Base-by-base conservation (phyloP, 176 grass and related monocot genomes). In the Oryza punctata region DNA sequence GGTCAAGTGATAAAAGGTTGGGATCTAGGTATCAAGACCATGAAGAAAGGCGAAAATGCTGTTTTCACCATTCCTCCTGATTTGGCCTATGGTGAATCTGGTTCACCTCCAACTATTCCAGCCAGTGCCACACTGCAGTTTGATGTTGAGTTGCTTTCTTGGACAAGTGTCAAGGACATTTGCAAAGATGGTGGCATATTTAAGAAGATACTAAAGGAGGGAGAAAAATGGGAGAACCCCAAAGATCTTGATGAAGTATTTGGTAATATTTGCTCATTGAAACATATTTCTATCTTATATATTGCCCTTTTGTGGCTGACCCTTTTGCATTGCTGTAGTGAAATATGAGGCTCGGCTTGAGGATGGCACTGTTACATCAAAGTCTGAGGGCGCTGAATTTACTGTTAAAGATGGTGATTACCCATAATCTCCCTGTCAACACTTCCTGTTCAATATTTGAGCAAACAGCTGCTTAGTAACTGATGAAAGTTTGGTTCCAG, bases 11-110 rank as follows among this genome's bases (percentile, higher is more conserved):
- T 99, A 63, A 99, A 96, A 71, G 97, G 97, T 67, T 99, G 97
- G 93, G 97, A 99, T 89, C 90, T 91, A 83, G 97, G 97, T 26
- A 99, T 99, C 63, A 94, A 94, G 65, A 99, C 91, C 43, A 99
- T 99, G 97, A 99, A 96, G 93, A 99, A 99, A 81, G 97, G 93
- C 1, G 97, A 99, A 75, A 96, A 94, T 87, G 86, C 97, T 74
- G 18, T 96, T 87, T 95, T 98, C 93, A 98, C 93, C 65, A 98
- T 98, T 75, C 96, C 96, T 69, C 67, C 96, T 28, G 96, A 93
- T 24, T 78, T 98, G 73, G 96, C 96, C 73, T 98, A 98, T 75
- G 96, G 96, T 24, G 93, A 87, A 86, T 82, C 93, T 49, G 96
- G 96, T 47, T 98, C 96, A 59, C 89, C 96, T 61, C 91, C 96